These are phyloP conservation scores for Cercospora berteroae DNA, from an alignment of 2,329 filamentous ascomycete genomes.

Conservation along the genomic window DNA sequence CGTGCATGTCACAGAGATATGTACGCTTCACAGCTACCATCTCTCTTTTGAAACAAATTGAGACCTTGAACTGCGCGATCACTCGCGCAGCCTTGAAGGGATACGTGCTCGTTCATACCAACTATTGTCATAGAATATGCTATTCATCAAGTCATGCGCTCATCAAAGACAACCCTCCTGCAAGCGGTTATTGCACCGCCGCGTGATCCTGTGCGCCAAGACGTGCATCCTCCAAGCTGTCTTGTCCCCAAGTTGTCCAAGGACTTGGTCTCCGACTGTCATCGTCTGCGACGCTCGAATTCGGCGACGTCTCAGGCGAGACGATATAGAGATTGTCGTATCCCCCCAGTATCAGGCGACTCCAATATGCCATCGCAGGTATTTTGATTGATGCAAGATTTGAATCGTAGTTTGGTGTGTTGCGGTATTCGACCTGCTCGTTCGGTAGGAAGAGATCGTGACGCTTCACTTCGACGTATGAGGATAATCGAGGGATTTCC, in stretches of 20 bases:
- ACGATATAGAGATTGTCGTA: slow-evolving; percentile 53
- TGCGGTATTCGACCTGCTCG: slow-evolving; percentile 39
- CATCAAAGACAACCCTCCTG: background rate
- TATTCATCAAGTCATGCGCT: background rate
- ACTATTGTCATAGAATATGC: background rate
- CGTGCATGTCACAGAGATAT: background rate
- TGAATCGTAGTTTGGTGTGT: slow-evolving; percentile 46
- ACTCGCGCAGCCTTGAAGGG: background rate
- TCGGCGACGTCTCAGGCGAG: slow-evolving; percentile 43
- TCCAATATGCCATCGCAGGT: slow-evolving; percentile 47
- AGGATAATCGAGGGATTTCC: slow-evolving; percentile 47
- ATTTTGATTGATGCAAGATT: slow-evolving; percentile 50
- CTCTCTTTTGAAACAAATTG: background rate
- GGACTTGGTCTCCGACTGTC: slow-evolving; percentile 35
- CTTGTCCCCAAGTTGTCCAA: slow-evolving; percentile 31
- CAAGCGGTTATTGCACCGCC: background rate
- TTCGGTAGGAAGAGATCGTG: slow-evolving; percentile 46
- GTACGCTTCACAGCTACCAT: background rate
- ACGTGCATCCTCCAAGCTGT: slow-evolving; percentile 17
- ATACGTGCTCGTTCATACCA: background rate
- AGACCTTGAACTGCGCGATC: background rate
- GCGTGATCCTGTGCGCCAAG: slow-evolving; percentile 10
- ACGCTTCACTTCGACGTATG: slow-evolving; percentile 47
- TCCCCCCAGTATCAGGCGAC: slow-evolving; percentile 46
- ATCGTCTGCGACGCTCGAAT: slow-evolving; percentile 31